Conservation (phyloP, 1,284 basidiomycete species). For the Calocybe gambosa region DNA sequence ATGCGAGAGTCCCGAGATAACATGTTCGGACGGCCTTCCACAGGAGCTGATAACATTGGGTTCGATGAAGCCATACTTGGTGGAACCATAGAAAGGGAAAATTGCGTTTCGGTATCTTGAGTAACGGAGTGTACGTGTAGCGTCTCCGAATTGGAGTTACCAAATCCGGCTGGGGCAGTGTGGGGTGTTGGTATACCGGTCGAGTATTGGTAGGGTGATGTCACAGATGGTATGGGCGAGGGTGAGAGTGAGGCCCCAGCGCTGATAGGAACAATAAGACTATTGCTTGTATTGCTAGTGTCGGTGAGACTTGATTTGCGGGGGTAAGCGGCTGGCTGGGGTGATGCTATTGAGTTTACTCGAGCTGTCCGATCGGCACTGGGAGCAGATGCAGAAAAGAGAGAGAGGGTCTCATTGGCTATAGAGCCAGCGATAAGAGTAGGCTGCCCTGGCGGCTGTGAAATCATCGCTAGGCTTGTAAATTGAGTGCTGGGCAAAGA, state of each 20-base stretch:
- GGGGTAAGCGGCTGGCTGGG: constrained; percentile 17
- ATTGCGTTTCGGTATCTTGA: constrained; percentile 4
- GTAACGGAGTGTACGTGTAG: constrained; percentile 10
- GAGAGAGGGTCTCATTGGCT: constrained; percentile 18
- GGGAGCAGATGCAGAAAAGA: neutral
- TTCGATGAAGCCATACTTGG: constrained; percentile 10
- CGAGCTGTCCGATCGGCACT: constrained; percentile 15
- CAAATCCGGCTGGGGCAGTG: constrained; percentile 20
- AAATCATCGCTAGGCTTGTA: constrained; percentile 11
- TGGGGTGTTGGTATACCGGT: constrained; percentile 19
- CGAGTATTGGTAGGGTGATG: constrained; percentile 10
- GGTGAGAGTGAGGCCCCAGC: constrained; percentile 10
- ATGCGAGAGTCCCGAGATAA: constrained; percentile 53
- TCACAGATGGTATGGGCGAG: constrained; percentile 12
- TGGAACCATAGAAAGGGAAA: constrained; percentile 8
- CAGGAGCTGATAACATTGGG: constrained; percentile 22
- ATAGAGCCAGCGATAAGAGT: constrained; percentile 24
- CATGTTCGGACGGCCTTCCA: constrained; percentile 20
- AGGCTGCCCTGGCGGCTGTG: constrained; percentile 34
- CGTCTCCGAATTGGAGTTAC: constrained; percentile 12
- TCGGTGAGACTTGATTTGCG: constrained; percentile 32
- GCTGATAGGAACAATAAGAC: constrained; percentile 12
- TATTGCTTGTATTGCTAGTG: constrained; percentile 20
- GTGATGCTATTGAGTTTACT: neutral
- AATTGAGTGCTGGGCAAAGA: constrained; percentile 13